These are phyloP conservation scores for Pseudocercospora macadamiae DNA, from an alignment of 2,329 filamentous ascomycete species.

Conservation along the genomic window DNA sequence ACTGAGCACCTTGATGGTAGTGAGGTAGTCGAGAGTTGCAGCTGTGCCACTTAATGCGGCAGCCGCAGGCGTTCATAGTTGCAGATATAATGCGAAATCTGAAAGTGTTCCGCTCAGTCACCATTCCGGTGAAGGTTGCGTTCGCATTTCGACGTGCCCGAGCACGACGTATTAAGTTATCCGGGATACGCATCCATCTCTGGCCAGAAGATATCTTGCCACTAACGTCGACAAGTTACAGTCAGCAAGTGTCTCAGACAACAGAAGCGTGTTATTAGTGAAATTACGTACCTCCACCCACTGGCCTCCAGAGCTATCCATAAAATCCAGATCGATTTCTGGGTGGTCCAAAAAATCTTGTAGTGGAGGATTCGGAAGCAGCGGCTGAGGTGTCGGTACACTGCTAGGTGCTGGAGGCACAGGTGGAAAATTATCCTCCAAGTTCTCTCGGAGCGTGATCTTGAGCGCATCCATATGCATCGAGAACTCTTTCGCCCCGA, in stretches of 20 bases:
- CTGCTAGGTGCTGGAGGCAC: not conserved
- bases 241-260: no score
- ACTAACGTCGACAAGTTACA: no score
- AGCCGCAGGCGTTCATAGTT: no score
- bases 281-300: no score
- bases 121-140: not conserved
- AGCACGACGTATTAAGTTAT: not conserved
- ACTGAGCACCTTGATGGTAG: not conserved
- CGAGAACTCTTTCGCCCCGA: slow-evolving; percentile 47
- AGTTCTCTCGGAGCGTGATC: slow-evolving; percentile 15
- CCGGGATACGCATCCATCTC: not conserved
- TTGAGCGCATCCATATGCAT: slow-evolving; percentile 43
- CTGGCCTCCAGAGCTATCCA: slow-evolving; percentile 27
- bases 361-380: slow-evolving; percentile 17
- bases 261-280: no score
- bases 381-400: not conserved
- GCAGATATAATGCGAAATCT: not conserved
- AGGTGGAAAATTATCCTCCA: not conserved
- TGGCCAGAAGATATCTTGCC: slow-evolving; percentile 27
- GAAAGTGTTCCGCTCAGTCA: not conserved
- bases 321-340: slow-evolving; percentile 27
- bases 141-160: not conserved
- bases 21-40: no score
- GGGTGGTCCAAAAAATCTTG: slow-evolving; percentile 28
- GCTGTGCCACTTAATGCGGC: no score